Evolutionary conservation across 345 rosid genomes (phyloP).

Genomic region (Conringia planisiliqua): DNA sequence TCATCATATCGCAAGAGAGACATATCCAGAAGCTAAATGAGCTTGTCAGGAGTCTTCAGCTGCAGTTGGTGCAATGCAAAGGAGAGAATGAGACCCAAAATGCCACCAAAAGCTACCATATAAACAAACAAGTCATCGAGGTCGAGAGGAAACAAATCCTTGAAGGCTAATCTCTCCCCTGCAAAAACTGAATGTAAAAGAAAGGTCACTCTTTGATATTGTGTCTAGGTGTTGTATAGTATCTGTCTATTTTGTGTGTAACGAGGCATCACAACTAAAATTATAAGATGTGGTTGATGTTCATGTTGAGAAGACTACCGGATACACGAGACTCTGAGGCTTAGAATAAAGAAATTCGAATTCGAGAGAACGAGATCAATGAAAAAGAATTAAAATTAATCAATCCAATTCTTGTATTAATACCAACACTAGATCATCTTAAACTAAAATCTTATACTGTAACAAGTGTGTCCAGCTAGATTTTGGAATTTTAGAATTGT

Average conservation of each 20-base stretch:
- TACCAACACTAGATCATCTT: too few species aligned
- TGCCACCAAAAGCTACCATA: conserved; percentile 27
- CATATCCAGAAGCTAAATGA: conserved; percentile 69
- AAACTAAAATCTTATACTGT: too few species aligned
- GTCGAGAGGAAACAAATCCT: conserved; percentile 48
- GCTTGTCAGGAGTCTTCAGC: conserved; percentile 53
- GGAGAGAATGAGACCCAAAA: conserved; percentile 38
- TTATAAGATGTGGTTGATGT: background rate
- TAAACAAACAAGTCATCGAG: conserved; percentile 49
- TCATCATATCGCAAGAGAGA: conserved; percentile 74
- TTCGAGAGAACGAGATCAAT: too few species aligned
- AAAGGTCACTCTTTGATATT: background rate
- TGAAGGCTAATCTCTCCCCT: conserved; percentile 40
- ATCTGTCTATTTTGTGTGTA: background rate
- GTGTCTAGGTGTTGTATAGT: conserved; percentile 3
- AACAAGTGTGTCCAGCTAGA: too few species aligned
- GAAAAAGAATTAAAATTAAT: too few species aligned
- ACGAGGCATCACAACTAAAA: background rate
- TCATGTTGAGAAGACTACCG: too few species aligned
- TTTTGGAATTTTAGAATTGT: too few species aligned
- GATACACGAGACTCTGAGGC: too few species aligned
- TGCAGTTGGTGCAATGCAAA: conserved; percentile 53
- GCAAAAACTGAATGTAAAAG: background rate
- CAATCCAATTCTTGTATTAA: too few species aligned
- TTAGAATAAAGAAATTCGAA: too few species aligned